phyloP scores from a whole-genome alignment of 768 basidiomycete genomes.

The Boletus subcaerulescens region DNA sequence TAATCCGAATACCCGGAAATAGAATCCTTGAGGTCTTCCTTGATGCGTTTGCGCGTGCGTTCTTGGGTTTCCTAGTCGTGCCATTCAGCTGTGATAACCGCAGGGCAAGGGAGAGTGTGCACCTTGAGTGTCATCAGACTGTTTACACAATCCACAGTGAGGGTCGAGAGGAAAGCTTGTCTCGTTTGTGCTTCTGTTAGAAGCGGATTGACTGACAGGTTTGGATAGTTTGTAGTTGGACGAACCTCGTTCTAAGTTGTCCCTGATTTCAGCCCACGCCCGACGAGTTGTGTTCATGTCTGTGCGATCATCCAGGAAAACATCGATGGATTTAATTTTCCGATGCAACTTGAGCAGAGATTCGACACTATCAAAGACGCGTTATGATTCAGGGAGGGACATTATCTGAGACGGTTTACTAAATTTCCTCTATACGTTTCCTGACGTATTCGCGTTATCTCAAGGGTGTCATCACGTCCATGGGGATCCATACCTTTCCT shows the following conservation, averaged over 20 bases:
- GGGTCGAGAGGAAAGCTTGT: conserved; percentile 70
- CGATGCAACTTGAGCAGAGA: conserved; percentile 70
- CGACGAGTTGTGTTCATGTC: conserved; percentile 62
- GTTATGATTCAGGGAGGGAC: conserved; percentile 1
- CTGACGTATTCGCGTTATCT: conserved; percentile 38
- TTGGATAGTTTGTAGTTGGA: not conserved
- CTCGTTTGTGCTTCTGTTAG: conserved; percentile 78
- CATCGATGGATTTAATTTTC: conserved; percentile 68
- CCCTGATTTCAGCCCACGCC: conserved; percentile 82
- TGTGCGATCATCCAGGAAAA: conserved; percentile 66
- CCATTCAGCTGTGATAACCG: not conserved
- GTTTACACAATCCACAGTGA: conserved; percentile 70
- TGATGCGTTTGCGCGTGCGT: conserved; percentile 86
- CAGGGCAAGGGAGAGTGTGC: conserved; percentile 2
- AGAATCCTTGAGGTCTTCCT: conserved; percentile 85
- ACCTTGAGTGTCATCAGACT: conserved; percentile 70
- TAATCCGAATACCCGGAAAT: conserved; percentile 75
- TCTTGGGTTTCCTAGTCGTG: conserved; percentile 77
- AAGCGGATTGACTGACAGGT: conserved; percentile 3
- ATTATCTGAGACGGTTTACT: conserved; percentile 46
- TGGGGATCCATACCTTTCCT: conserved; percentile 61
- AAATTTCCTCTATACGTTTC: conserved; percentile 79
- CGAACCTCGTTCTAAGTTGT: conserved; percentile 79
- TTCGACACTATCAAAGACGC: conserved; percentile 53
- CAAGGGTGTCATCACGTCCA: conserved; percentile 13